Conservation (phyloP, 2,329 filamentous ascomycete species). For the Penicillium sp. region DNA sequence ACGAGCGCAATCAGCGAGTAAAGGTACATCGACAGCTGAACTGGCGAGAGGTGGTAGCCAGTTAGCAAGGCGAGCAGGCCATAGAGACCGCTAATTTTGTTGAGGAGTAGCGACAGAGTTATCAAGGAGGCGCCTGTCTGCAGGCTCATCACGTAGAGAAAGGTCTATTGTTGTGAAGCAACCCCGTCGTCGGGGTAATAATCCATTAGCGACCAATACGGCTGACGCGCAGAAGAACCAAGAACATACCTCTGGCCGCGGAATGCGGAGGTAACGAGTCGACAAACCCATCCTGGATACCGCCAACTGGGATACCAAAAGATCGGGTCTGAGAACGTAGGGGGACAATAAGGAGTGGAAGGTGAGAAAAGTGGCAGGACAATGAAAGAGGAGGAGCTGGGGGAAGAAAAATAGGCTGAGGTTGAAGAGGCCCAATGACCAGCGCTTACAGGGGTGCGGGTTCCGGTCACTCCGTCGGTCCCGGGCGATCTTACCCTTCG, state of each 20-base stretch:
- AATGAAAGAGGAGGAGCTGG: conserved; percentile 11
- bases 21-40: conserved; percentile 90
- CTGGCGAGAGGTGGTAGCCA: conserved; percentile 78
- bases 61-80: conserved; percentile 87
- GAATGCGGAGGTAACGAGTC: conserved; percentile 53
- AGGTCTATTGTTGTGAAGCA: conserved; percentile 61
- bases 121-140: conserved; percentile 87
- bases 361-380: conserved; percentile 18
- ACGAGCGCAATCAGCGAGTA: conserved; percentile 78
- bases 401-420: conserved; percentile 22
- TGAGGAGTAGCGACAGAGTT: conserved; percentile 80
- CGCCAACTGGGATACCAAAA: conserved; percentile 23
- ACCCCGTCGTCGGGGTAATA: conserved; percentile 18
- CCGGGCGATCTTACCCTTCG: conserved; percentile 27
- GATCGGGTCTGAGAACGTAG: conserved; percentile 13
- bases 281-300: conserved; percentile 43
- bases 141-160: conserved; percentile 84
- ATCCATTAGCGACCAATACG: conserved; percentile 21
- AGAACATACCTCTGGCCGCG: conserved; percentile 53
- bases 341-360: conserved; percentile 22
- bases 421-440: conserved; percentile 19
- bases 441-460: conserved; percentile 23
- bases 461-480: conserved; percentile 33
- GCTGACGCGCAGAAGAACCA: conserved; percentile 7
- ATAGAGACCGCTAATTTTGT: conserved; percentile 90